Evolutionary conservation across 768 basidiomycete genomes (phyloP), one percentile per base, ranked within the genome.

Genomic region (Boletellus ananiceps): DNA sequence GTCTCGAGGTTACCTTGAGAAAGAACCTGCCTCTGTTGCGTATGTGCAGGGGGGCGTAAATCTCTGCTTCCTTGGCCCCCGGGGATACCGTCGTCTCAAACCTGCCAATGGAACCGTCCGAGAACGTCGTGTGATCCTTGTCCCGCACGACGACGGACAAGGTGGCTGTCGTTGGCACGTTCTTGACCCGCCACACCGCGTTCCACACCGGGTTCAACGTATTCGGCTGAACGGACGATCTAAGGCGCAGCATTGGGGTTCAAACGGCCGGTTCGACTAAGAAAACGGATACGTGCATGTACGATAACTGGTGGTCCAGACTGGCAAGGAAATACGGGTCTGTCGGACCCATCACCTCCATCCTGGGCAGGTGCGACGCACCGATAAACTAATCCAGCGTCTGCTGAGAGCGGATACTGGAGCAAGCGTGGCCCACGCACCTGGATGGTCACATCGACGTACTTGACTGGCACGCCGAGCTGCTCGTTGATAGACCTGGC

Each of bases 241-340:
- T 89, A 52, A 11, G 36, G 14, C 18, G 16, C 13, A 19, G 21
- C 33, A 1, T 46, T 44, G 16, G 55, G 49, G 31, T 44, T 40
- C n/a, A 35, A 3, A 27, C 16, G 3, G 2, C 11, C 39, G 33
- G 12, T 7, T 2, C 23, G 34, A 21, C 13, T 19, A 31, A 52
- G 19, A 47, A 34, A 27, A 44, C 39, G 39, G 40, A 40, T n/a
- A 73, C 80, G 51, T 57, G 82, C 85, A 82, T 78, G 57, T 82
- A 84, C 8, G 78, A 74, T n/a, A 88, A 67, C 47, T 72, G 71
- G 47, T 77, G 69, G 61, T 89, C 85, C 34, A 88, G 64, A 49
- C 74, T 79, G 9, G 86, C 86, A 15, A 81, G 72, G 58, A 89
- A 85, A 57, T 86, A 88, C 5, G 87, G 85, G 67, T 88, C 83